These are phyloP conservation scores for Diaporthe sp. DNA, from an alignment of 2,329 filamentous ascomycete species.

Conservation along the genomic window DNA sequence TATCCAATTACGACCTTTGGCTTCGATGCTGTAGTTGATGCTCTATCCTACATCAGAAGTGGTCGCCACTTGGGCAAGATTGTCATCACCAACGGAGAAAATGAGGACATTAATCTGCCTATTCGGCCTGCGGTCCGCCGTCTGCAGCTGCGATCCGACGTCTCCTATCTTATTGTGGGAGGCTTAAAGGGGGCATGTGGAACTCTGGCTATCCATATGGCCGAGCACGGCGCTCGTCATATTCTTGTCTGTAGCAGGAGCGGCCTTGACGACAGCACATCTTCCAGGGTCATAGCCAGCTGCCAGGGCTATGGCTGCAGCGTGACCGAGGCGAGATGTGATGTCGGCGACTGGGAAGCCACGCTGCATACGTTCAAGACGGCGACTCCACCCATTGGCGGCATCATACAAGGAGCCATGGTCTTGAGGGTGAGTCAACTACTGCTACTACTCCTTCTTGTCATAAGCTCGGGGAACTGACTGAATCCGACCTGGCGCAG, in stretches of 20 bases:
- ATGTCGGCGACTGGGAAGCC: slow-evolving; percentile 36
- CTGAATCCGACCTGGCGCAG: too few relatives aligned
- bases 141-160: background rate
- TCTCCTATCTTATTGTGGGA: slow-evolving; percentile 49
- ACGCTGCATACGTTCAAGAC: too few relatives aligned
- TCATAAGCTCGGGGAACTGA: too few relatives aligned
- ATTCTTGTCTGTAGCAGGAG: slow-evolving; percentile 45
- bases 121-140: background rate
- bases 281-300: slow-evolving; percentile 38
- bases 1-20: background rate
- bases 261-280: slow-evolving; percentile 43
- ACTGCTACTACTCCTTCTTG: too few relatives aligned
- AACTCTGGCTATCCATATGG: slow-evolving; percentile 46
- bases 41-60: background rate
- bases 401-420: slow-evolving; percentile 18
- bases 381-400: too few relatives aligned
- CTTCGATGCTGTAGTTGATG: background rate
- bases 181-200: slow-evolving; percentile 50
- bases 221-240: slow-evolving; percentile 46
- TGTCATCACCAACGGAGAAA: background rate
- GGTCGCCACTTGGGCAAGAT: background rate
- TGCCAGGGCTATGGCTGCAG: slow-evolving; percentile 36
- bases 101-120: background rate
- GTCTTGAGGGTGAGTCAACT: background rate
- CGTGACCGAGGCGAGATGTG: slow-evolving; percentile 33